A percentile compares a stretch with the other conserved stretches of the same genome.
These are phyloP conservation scores for Protostelium mycophagum DNA, from an alignment of 78 protist genomes.

Conservation along the genomic window DNA sequence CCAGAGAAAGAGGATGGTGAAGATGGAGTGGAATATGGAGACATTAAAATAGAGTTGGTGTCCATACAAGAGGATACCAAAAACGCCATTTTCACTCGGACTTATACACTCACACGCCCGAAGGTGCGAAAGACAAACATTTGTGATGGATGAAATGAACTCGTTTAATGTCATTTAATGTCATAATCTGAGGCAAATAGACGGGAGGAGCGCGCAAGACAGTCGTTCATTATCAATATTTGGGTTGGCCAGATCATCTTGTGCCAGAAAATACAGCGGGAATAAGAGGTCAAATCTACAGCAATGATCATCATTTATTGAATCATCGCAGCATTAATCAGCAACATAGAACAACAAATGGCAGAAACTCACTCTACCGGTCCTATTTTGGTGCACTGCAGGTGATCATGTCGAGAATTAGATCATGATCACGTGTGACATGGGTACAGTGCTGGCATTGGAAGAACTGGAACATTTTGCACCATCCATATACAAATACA, in stretches of 20 bases:
- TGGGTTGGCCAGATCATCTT: conserved; percentile 81
- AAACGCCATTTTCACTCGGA: not conserved
- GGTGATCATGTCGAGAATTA: not conserved
- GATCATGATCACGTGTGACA: not conserved
- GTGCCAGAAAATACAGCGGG: conserved; percentile 58
- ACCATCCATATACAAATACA: conserved; percentile 54
- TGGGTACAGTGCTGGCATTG: conserved; percentile 77
- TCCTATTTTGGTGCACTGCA: conserved; percentile 77
- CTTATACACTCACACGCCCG: not conserved
- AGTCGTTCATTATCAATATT: conserved; percentile 61
- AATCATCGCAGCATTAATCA: conserved; percentile 1
- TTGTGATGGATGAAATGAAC: conserved; percentile 33
- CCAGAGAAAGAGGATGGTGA: conserved; percentile 33
- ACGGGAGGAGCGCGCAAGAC: conserved; percentile 6
- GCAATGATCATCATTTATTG: conserved; percentile 17
- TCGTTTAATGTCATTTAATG: not conserved
- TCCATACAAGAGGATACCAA: not conserved
- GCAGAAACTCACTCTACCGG: not conserved
- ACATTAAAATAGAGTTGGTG: not conserved
- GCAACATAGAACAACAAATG: not conserved
- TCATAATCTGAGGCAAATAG: not conserved
- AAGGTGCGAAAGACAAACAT: conserved; percentile 9
- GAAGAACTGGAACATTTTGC: conserved; percentile 80
- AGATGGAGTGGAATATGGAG: not conserved
- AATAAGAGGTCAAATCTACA: conserved; percentile 18